Evolutionary conservation across 2,329 filamentous ascomycete genomes (phyloP), one percentile per base, ranked within the genome.

Genomic region (Phialophora verrucosa): DNA sequence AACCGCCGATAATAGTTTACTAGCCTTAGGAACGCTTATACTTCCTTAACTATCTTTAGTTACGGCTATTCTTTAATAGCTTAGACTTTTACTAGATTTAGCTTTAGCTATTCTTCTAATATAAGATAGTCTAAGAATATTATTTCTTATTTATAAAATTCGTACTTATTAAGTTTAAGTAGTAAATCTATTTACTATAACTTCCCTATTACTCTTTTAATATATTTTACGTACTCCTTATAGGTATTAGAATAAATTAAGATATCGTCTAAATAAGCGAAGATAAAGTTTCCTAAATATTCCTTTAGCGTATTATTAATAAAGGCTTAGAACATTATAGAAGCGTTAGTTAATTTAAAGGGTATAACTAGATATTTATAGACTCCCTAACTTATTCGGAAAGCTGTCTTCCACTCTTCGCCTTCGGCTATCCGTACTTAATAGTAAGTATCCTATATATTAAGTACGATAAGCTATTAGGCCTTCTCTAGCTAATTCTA

Each of bases 331-430:
- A 56, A 56, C 11, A 14, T 14, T 6, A 29, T 17, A 5, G 31
- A 29, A 4, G 31, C 31, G n/a, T 56, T 56, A 35, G 53, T 56
- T 3, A 56, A 27, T n/a, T 17, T 11, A 23, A 32, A 56, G 17
- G 38, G 51, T 2, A 63, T 63, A 20, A 63, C 29, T 11, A 8
- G 56, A 23, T 63, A 63, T 27, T 63, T 25, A n/a, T 49, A 63
- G n/a, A 67, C 42, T n/a, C 70, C 55, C 59, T 59, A 71, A 23
- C 59, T 5, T 11, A 62, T 71, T 20, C 55, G 61, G 55, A 69
- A 70, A 3, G 56, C 68, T 27, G 55, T 71, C 35, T 71, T 72
- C 68, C 67, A 70, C 61, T 70, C 62, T 49, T 72, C 66, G 12
- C 66, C 65, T 51, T 69, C 35, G 29, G 65, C 66, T 35, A 71